Evolutionary conservation across 2,329 filamentous ascomycete species (phyloP), one percentile per base, ranked within the genome.

Genomic region (Cytospora mali): DNA sequence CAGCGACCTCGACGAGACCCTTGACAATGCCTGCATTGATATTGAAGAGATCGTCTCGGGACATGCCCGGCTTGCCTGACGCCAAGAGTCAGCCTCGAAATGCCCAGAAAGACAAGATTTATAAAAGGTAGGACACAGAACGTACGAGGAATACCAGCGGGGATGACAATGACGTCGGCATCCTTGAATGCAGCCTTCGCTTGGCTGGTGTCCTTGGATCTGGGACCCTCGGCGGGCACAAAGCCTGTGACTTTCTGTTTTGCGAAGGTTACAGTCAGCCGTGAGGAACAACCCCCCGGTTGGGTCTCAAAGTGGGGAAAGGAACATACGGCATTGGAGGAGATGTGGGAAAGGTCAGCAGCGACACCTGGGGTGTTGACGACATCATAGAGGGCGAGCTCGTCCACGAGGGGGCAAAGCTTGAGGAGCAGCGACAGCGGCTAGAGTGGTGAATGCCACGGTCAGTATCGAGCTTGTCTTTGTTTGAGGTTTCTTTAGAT

Each of bases 11-110:
- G 71, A 96, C 89, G 70, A 99, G 85, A 71, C 92, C 93, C 81
- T 95, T 92, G 75, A 99, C 95, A 75, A 99, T 99, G 72, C 93
- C 92, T 66, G 95, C 95, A 78, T 99, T 99, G 85, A 97, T 97
- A 83, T 97, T 97, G 90, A 99, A 99, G 64, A 99, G 91, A 76
- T 98, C 95, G 74, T 99, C 95, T 82, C 95, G 93, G 79, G 91
- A 97, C 95, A 99, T 99, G 74, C 95, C 95, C 72, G 95, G 95
- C 86, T 98, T 98, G 81, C 94, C 94, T 97, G 68, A 58, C 9
- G 29, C 23, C 27, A 4, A n/a, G 42, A 66, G 53, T 65, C 31
- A 65, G 55, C 27, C 67, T 55, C 11, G n/a, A 21, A 7, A 16
- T 14, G 16, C 46, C 49, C 11, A 10, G 14, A 14, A n/a, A 31